Base-by-base conservation (phyloP, 1,139 yeast species). In the Geotrichum fermentans region DNA sequence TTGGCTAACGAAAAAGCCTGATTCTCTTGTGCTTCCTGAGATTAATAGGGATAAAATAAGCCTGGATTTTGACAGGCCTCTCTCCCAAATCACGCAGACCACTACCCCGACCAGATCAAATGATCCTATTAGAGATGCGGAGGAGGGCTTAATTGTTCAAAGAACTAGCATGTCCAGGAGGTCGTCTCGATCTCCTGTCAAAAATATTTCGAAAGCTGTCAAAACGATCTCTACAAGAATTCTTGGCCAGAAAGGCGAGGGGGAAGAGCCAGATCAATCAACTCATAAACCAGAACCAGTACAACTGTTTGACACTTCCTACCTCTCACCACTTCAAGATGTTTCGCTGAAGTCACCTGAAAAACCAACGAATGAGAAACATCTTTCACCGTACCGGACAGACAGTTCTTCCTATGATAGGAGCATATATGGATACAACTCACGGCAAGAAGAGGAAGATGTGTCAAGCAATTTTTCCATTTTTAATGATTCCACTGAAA, bases 201-300 rank as follows among this genome's bases (percentile, higher is more conserved):
- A 22, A 20, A 42, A 26, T 20, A 17, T 47, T 20, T 47, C 50
- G 6, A 26, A 29, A 10, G 50, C 50, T 10, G 43, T 47, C 34
- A 47, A 47, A 37, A 42, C 35, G 2, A 6, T 47, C 6, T 47
- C 50, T 1, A 26, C 47, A 3, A 26, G 48, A 24, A 21, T 45
- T 21, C n/a, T 40, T 22, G 48, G 48, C 10, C 38, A 37, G 18
- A 45, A 39, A 7, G 22, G 20, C 8, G 39, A 33, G 7, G 43
- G 33, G 8, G 22, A 34, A 8, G 16, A 35, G 10, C 37, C 30
- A 2, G 14, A 18, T 10, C 32, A 16, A 17, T 29, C 48, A 6
- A 20, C 34, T 17, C 7, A 24, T 10, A 4, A 37, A 37, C 16
- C 40, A 11, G 14, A 26, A 16, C 18, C 36, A 29, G 14, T 41